A percentile compares a stretch with the other conserved stretches of the same genome.
Conservation (phyloP, 2,329 filamentous ascomycete genomes). For the Cercospora beticola region DNA sequence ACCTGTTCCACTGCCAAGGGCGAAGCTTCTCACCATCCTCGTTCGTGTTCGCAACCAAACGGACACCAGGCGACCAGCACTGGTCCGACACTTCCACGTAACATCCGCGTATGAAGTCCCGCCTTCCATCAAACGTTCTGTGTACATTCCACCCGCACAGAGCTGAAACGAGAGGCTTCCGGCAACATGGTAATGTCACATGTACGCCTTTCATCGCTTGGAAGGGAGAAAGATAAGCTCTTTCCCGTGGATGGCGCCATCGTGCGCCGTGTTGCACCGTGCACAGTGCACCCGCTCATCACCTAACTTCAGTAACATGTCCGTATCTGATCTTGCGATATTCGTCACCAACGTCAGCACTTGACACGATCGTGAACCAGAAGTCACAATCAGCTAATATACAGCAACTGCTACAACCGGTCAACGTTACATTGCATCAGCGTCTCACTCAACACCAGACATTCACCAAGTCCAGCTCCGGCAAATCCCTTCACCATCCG, state of each 20-base stretch:
- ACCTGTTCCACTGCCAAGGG: background rate
- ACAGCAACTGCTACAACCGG: too few species aligned
- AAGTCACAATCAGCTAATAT: too few species aligned
- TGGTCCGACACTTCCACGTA: background rate
- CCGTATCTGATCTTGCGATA: background rate
- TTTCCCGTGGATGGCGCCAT: background rate
- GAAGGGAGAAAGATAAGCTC: background rate
- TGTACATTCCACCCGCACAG: background rate
- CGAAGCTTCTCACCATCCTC: background rate
- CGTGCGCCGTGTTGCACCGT: background rate
- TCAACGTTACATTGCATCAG: too few species aligned
- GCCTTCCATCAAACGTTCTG: background rate
- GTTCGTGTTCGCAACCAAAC: background rate
- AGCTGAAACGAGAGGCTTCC: too few species aligned
- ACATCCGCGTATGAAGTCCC: background rate
- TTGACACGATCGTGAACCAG: too few species aligned
- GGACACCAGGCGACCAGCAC: background rate
- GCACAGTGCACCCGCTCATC: background rate
- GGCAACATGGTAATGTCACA: too few species aligned
- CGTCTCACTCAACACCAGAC: too few species aligned
- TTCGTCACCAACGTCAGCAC: background rate
- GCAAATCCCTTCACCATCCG: too few species aligned
- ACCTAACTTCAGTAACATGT: background rate
- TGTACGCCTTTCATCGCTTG: too few species aligned
- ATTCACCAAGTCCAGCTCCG: too few species aligned